Evolutionary conservation across 371 early-diverging fungal species (phyloP).

Genomic region (Coemansia sp.): DNA sequence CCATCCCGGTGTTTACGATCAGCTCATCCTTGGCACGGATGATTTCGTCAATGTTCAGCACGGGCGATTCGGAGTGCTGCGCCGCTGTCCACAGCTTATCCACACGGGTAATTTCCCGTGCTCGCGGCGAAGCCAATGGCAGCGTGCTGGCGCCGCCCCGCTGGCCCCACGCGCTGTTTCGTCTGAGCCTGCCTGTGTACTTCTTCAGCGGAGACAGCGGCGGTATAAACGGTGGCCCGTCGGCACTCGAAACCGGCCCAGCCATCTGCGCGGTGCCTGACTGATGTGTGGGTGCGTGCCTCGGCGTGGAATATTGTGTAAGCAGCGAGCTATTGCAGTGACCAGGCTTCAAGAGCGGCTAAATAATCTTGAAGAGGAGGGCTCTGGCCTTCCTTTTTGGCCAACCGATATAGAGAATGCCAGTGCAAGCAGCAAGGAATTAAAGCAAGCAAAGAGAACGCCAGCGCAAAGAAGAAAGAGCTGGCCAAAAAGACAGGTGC

Average conservation of each 20-base stretch:
- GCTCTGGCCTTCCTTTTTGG: too few relatives aligned
- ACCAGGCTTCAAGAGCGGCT: too few relatives aligned
- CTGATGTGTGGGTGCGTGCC: neutral
- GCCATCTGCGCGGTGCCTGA: neutral
- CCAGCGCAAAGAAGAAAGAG: constrained; percentile 1
- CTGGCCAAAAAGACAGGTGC: neutral
- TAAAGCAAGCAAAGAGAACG: too few relatives aligned
- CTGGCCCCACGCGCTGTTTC: neutral
- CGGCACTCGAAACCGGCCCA: too few relatives aligned
- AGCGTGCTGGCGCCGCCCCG: neutral
- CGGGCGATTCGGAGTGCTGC: constrained; percentile 14
- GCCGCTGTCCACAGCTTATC: constrained; percentile 15
- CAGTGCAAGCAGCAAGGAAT: too few relatives aligned
- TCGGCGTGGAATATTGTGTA: neutral
- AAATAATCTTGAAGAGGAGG: too few relatives aligned
- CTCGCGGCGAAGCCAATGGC: constrained; percentile 2
- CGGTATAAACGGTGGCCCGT: neutral
- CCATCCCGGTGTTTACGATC: neutral
- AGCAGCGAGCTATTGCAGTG: neutral
- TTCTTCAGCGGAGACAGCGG: neutral
- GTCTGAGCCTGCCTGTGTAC: constrained; percentile 1
- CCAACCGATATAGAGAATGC: too few relatives aligned
- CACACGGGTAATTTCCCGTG: constrained; percentile 23
- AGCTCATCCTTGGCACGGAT: constrained; percentile 32
- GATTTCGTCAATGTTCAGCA: constrained; percentile 33